Conservation (phyloP, 2,329 filamentous ascomycete species). For the Trichoderma citrinoviride region DNA sequence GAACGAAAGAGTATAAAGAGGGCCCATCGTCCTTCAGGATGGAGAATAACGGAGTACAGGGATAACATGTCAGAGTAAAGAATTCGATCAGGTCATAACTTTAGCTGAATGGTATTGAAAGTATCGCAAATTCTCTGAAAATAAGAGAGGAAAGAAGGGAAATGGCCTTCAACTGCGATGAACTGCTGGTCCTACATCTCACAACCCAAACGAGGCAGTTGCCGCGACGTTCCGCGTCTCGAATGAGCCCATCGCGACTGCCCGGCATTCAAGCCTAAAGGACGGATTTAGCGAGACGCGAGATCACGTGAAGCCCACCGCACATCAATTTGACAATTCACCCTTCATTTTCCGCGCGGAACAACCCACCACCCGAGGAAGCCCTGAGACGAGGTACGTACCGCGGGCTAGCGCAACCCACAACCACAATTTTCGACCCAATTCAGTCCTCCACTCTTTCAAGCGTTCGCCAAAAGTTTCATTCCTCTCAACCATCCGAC, state of each 20-base stretch:
- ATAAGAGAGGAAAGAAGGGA: neutral
- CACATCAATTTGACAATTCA: neutral
- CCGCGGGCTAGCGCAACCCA: constrained; percentile 39
- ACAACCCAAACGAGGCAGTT: neutral
- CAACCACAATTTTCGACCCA: constrained; percentile 41
- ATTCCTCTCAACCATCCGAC: constrained; percentile 38
- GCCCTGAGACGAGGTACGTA: constrained; percentile 35
- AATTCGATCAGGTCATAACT: neutral
- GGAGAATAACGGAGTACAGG: neutral
- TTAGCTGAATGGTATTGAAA: neutral
- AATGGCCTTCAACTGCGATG: too few species aligned
- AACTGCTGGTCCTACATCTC: too few species aligned
- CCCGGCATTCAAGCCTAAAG: neutral
- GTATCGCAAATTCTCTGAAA: neutral
- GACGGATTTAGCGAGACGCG: neutral
- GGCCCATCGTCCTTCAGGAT: neutral
- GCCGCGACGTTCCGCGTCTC: neutral
- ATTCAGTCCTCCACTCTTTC: constrained; percentile 34
- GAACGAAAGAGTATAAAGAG: neutral
- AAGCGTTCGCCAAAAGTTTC: constrained; percentile 38
- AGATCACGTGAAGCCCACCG: neutral
- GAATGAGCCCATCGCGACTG: neutral
- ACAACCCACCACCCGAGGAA: constrained; percentile 28
- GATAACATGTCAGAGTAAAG: neutral
- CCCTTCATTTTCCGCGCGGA: constrained; percentile 23